Evolutionary conservation across 2,329 filamentous ascomycete genomes (phyloP).

Genomic region (Neonectria coccinea): DNA sequence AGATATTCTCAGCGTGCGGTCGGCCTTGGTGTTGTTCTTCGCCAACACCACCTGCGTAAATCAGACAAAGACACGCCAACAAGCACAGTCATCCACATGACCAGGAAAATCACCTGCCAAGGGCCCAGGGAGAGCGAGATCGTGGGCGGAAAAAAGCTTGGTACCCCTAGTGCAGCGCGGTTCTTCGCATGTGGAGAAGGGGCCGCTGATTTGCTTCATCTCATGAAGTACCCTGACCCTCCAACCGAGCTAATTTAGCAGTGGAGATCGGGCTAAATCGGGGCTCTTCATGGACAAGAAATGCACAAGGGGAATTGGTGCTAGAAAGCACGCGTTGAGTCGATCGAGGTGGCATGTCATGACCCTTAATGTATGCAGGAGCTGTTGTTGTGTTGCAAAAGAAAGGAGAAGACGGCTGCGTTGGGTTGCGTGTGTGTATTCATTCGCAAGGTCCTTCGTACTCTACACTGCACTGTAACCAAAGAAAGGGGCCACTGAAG

Average conservation of each 20-base stretch:
- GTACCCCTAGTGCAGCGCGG: slow-evolving; percentile 38
- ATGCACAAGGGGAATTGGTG: slow-evolving; percentile 1
- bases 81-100: not conserved
- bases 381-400: slow-evolving; percentile 13
- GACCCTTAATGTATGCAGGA: slow-evolving; percentile 14
- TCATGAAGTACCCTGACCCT: not conserved
- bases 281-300: not conserved
- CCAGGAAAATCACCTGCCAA: not conserved
- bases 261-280: not conserved
- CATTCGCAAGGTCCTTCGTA: too few relatives aligned
- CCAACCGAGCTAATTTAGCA: not conserved
- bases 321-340: not conserved
- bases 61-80: not conserved
- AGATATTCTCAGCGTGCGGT: not conserved
- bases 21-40: not conserved
- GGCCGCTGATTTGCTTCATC: slow-evolving; percentile 6
- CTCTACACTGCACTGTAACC: not conserved
- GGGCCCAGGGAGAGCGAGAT: slow-evolving; percentile 26
- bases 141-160: slow-evolving; percentile 39
- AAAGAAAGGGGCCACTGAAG: not conserved
- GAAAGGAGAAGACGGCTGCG: not conserved
- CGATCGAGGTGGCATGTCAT: not conserved
- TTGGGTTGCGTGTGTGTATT: slow-evolving; percentile 6
- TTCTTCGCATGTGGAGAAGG: slow-evolving; percentile 25
- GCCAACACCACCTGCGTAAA: not conserved